Evolutionary conservation across 257 asterid species (phyloP).

Genomic region (Nicotiana attenuata): DNA sequence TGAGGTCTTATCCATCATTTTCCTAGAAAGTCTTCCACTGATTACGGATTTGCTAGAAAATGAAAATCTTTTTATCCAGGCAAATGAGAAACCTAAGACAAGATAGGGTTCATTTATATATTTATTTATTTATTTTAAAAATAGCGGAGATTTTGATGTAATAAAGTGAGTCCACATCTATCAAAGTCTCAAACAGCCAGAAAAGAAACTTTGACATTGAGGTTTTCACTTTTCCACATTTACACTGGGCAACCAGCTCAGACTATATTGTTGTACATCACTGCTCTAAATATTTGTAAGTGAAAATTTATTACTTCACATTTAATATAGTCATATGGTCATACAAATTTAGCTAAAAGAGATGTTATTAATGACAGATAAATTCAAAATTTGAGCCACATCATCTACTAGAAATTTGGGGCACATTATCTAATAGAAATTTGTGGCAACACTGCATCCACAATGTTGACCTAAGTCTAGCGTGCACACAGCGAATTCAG

Average conservation of each 20-base stretch:
- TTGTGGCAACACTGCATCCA: not conserved
- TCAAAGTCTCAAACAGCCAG: not conserved
- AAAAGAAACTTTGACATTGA: not conserved
- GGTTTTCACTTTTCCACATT: not conserved
- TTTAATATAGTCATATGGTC: not conserved
- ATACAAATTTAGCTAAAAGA: not conserved
- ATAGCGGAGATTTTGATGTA: not conserved
- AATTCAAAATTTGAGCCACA: too few species aligned
- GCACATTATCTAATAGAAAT: not conserved
- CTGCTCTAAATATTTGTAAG: not conserved
- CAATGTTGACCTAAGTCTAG: not conserved
- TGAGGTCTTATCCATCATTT: constrained; percentile 2
- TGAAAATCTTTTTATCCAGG: not conserved
- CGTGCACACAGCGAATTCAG: too few species aligned
- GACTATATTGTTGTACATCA: not conserved
- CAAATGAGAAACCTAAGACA: not conserved
- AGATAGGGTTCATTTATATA: not conserved
- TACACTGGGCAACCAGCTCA: not conserved
- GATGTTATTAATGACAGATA: too few species aligned
- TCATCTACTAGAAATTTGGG: not conserved
- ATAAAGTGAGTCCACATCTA: not conserved
- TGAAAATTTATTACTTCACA: not conserved
- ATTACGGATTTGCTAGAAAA: not conserved
- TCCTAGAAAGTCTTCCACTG: not conserved
- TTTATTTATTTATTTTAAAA: not conserved